phyloP scores from a whole-genome alignment of 2,329 filamentous ascomycete genomes.

The Cercospora berteroae region DNA sequence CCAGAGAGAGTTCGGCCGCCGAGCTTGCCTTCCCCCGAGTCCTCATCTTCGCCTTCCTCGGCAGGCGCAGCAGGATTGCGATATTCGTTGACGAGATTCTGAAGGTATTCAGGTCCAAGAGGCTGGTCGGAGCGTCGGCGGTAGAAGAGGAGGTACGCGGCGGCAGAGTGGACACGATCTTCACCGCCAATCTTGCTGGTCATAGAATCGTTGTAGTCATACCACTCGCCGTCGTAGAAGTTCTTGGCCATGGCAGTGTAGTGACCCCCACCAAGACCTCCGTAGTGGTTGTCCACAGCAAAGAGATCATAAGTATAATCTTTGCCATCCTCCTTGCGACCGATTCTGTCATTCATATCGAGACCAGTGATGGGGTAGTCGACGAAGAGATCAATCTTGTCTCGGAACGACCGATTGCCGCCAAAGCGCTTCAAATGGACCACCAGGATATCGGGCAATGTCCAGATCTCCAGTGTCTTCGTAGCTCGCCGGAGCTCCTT shows the following conservation, averaged over 20 bases:
- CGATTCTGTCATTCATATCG: conserved; percentile 76
- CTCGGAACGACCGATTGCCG: conserved; percentile 73
- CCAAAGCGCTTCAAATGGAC: conserved; percentile 96
- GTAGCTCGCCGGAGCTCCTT: conserved; percentile 89
- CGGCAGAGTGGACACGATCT: conserved; percentile 50
- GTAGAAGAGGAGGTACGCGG: conserved; percentile 94
- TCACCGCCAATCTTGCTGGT: conserved; percentile 27
- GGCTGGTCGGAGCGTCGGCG: conserved; percentile 74
- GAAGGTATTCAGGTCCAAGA: conserved; percentile 75
- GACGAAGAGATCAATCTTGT: conserved; percentile 88
- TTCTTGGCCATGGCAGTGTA: conserved; percentile 95
- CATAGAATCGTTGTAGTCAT: conserved; percentile 85
- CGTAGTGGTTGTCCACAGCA: conserved; percentile 93
- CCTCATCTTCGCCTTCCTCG: conserved; percentile 43
- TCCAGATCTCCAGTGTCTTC: conserved; percentile 98
- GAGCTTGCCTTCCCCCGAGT: conserved; percentile 79
- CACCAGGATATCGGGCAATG: conserved; percentile 88
- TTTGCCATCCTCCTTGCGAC: conserved; percentile 77
- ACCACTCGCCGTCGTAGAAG: conserved; percentile 86
- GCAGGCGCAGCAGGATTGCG: conserved; percentile 51
- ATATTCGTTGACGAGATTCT: conserved; percentile 66
- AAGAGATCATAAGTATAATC: conserved; percentile 87
- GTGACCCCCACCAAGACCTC: conserved; percentile 88
- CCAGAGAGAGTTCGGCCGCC: conserved; percentile 74
- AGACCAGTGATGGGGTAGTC: conserved; percentile 88